Evolutionary conservation across 1,284 basidiomycete genomes (phyloP), one percentile per base, ranked within the genome.

Genomic region (Volvariella volvacea): DNA sequence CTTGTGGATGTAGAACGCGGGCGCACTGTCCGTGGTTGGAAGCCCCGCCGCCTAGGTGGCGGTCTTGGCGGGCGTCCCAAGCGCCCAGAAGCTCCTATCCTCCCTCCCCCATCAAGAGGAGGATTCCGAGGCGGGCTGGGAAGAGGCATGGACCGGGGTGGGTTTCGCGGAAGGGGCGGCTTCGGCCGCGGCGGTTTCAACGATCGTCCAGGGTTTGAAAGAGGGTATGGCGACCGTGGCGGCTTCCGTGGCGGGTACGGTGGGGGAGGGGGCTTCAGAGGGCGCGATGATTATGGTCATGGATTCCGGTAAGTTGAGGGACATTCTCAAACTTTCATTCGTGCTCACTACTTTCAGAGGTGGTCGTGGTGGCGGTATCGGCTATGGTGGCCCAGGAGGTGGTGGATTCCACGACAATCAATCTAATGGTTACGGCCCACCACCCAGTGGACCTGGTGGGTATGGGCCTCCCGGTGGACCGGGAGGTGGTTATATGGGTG

Each of bases 1-100:
- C 74, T 98, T 34, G 95, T 99, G 42, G 96, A 99, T 60, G 95
- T 99, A 43, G 96, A 99, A 67, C 84, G 96, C 37, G 96, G 96
- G 4, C 82, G 95, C 41, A 99, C 96, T 1, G 96, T 99, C 21
- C 85, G 95, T 51, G 96, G 93, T 4, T 99, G 96, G 96, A 97
- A 97, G 61, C 96, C 96, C 3, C 86, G 89, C 48, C 81, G 93
- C 46, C 71, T 99, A 0, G 96, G 95, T 19, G 96, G 95, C 14
- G 96, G 96, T 1, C 75, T 99, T 19, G 96, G 96, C 16, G 96
- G 95, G 10, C 76, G 89, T 43, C 88, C 91, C n/a, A 96, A 96
- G 64, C 87, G 88, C 3, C 77, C 82, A 4, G 81, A 82, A 48
- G 60, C 65, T 8, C 52, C 55, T 22, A 47, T 55, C 4, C 48